These are phyloP conservation scores for Sclerotinia sclerotiorum DNA, from an alignment of 2,329 filamentous ascomycete genomes.

Conservation along the genomic window DNA sequence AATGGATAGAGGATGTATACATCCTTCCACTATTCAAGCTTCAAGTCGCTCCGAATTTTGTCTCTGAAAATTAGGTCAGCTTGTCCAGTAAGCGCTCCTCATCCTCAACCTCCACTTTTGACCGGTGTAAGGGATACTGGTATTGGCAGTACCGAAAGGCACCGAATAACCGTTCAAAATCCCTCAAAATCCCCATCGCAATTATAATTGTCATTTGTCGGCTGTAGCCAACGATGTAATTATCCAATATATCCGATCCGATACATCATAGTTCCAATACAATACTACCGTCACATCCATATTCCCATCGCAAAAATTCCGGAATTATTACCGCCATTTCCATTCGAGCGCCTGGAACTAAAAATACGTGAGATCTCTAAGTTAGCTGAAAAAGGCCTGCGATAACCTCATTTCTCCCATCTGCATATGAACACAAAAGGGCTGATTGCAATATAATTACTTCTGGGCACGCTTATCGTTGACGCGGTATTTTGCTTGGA, in stretches of 20 bases:
- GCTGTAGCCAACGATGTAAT: conserved; percentile 10
- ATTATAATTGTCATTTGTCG: background rate
- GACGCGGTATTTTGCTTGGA: conserved; percentile 4
- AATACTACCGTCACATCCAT: background rate
- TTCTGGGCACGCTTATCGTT: conserved; percentile 11
- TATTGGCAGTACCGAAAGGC: conserved; percentile 14
- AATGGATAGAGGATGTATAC: conserved; percentile 11
- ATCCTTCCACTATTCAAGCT: conserved; percentile 13
- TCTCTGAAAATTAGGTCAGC: conserved; percentile 6
- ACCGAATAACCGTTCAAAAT: conserved; percentile 9
- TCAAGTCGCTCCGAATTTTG: conserved; percentile 4
- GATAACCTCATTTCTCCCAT: background rate
- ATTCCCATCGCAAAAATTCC: conserved; percentile 8
- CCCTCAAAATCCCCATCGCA: conserved; percentile 12
- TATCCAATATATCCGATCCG: conserved; percentile 1
- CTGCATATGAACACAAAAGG: conserved; percentile 2
- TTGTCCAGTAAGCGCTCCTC: background rate
- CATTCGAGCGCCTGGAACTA: background rate
- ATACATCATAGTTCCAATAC: background rate
- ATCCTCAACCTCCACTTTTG: background rate
- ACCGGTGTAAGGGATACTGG: conserved; percentile 8
- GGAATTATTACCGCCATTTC: background rate
- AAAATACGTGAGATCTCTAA: background rate
- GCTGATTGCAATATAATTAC: background rate
- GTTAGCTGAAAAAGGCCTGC: background rate